Base-by-base conservation (phyloP, 2,329 filamentous ascomycete genomes). In the Diaporthe eres region DNA sequence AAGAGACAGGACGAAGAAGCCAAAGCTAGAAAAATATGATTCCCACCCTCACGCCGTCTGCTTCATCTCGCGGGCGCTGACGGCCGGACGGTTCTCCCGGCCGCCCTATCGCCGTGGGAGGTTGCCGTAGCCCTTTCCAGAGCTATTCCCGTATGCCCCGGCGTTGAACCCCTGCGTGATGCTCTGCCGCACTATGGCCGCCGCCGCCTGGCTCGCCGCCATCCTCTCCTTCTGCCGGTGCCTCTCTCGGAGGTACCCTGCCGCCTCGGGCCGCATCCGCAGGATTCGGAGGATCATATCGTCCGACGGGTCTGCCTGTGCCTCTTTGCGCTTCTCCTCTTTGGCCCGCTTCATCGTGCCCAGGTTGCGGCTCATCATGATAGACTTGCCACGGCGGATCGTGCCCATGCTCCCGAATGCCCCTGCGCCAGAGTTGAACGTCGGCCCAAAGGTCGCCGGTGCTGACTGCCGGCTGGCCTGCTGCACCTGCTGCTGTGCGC, bases 251-350 rank as follows among this genome's bases (percentile, higher is more conserved):
- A 99, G 88, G 84, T 99, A 99, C 47, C 91, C 87, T 67, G 92
- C 90, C 4, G 97, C 97, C 85, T 98, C 97, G 3, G 95, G 95
- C 72, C 97, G 89, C 97, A 99, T 99, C 71, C 97, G 90, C 79
- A 99, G 85, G 78, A 99, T 99, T 28, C 97, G 90, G 80, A 99
- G 85, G 79, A 99, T 98, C 94, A 98, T 98, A 83, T 99, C 97
- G 84, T 99, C 97, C 82, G 94, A 98, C 2, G 97, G 96, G 83
- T 98, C 97, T 1, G 97, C 96, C 83, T 99, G 97, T 1, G 95
- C 95, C 83, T 98, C 96, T 80, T 96, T 95, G 78, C 97, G 90
- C 87, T 98, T 98, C 85, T 98, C 96, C 83, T 98, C 95, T 85
- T 98, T 98, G 55, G 94, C 95, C 82, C 96, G 95, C 80, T 92